Conservation (phyloP, 1,139 yeast genomes). For the Hemisphaericaspora xylanilytica region DNA sequence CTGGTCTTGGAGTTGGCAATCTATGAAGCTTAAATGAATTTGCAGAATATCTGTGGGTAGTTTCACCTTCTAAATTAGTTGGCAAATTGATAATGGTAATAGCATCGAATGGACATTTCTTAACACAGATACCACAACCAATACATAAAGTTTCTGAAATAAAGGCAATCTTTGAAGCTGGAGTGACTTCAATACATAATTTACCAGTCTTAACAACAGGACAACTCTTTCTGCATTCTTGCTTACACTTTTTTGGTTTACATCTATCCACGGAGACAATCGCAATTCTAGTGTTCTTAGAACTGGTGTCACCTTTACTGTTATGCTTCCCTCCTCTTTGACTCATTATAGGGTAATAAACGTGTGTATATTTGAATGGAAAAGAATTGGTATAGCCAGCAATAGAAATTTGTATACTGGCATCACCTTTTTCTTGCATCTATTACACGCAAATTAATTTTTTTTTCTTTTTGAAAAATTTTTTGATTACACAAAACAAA, state of each 20-base stretch:
- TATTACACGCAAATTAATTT: background rate
- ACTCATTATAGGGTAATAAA: conserved; percentile 11
- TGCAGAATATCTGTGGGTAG: conserved; percentile 96
- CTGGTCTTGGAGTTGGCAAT: conserved; percentile 97
- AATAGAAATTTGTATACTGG: background rate
- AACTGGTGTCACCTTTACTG: conserved; percentile 40
- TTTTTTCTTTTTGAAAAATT: conserved; percentile 1
- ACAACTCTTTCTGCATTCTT: conserved; percentile 94
- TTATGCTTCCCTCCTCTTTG: conserved; percentile 11
- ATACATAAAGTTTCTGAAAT: conserved; percentile 95
- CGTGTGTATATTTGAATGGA: background rate
- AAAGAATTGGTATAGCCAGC: background rate
- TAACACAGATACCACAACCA: conserved; percentile 99
- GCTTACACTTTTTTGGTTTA: conserved; percentile 97
- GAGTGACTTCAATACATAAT: conserved; percentile 93
- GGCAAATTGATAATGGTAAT: conserved; percentile 93
- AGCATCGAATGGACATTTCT: conserved; percentile 97
- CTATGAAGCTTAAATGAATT: conserved; percentile 96
- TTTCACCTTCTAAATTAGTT: conserved; percentile 86
- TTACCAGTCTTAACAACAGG: conserved; percentile 98
- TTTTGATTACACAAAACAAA: conserved; percentile 2
- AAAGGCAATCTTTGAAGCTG: conserved; percentile 88
- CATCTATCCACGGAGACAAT: conserved; percentile 91
- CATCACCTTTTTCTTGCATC: background rate
- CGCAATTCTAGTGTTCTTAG: conserved; percentile 82